Conservation (phyloP, 129 eudicot genomes). For the Artemisia tridentata region DNA sequence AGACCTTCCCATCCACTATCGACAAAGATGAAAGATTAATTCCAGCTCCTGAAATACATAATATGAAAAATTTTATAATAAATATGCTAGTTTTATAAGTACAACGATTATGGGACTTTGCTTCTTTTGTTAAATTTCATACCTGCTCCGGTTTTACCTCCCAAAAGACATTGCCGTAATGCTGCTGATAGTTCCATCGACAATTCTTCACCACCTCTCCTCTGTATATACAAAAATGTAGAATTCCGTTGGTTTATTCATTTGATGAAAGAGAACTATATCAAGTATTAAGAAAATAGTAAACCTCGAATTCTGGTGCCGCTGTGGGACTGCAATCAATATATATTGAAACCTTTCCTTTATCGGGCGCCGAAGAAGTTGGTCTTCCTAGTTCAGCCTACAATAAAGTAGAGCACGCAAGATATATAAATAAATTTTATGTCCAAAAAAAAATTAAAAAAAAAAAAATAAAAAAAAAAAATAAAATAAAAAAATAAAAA, state of each 20-base stretch:
- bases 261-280: too few species aligned
- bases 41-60: conserved; percentile 68
- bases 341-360: conserved; percentile 77
- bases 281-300: neutral
- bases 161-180: conserved; percentile 80
- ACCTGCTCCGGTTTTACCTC: conserved; percentile 97
- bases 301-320: conserved; percentile 84
- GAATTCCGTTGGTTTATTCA: neutral
- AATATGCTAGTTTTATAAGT: neutral
- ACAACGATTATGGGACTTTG: neutral
- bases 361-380: conserved; percentile 70
- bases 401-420: conserved; percentile 23
- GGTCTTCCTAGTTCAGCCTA: conserved; percentile 98
- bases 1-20: conserved; percentile 73
- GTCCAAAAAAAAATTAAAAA: neutral
- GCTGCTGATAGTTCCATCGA: conserved; percentile 77
- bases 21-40: conserved; percentile 78
- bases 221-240: conserved; percentile 40
- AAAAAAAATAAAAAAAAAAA: too few species aligned
- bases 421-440: neutral
- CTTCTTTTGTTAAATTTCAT: conserved; percentile 3
- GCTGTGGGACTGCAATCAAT: conserved; percentile 96
- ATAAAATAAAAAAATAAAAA: too few species aligned
- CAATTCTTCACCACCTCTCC: conserved; percentile 93
- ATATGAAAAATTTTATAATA: neutral